Evolutionary conservation across 2,329 filamentous ascomycete genomes (phyloP), one percentile per base, ranked within the genome.

Genomic region (Harringtonia aguacate): DNA sequence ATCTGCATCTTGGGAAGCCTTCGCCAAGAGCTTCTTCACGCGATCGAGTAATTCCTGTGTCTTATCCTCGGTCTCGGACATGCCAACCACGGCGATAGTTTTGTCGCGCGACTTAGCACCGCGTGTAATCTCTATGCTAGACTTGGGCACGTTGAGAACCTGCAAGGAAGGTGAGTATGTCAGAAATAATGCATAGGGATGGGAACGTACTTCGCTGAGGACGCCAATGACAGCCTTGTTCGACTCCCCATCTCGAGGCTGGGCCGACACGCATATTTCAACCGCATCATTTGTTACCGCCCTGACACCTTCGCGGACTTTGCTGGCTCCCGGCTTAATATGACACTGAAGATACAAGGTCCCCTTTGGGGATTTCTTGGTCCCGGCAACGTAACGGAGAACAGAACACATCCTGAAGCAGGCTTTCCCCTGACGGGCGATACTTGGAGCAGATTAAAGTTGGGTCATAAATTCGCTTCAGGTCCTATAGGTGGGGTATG

Each of bases 91-190:
- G 3, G 67, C 61, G 13, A 84, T 59, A 0, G 70, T 79, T 61
- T 86, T 87, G 36, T 81, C 74, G 45, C 73, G 69, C 18, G 75
- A 79, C 57, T 79, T 85, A 43, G 71, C 56, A 0, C 82, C 82
- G 15, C 75, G 75, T 13, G 72, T 70, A 34, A 86, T 72, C 36
- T 73, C 66, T 1, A 86, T 61, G 47, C 77, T 70, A 1, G 81
- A 79, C 55, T 81, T 84, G 27, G 81, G 73, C 8, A 81, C 64
- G 2, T 67, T 65, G 3, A 86, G 66, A 7, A 70, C 67, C 74
- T 81, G 15, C 17, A 22, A 1, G 7, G 10, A 20, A 35, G 22
- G 18, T 3, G 14, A 31, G 8, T 4, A 17, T n/a, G 17, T n/a
- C n/a, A n/a, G 17, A 13, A 18, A 8, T 8, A 29, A 21, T 15